Conservation (phyloP, 2,329 filamentous ascomycete species). For the Penicillium sp. region DNA sequence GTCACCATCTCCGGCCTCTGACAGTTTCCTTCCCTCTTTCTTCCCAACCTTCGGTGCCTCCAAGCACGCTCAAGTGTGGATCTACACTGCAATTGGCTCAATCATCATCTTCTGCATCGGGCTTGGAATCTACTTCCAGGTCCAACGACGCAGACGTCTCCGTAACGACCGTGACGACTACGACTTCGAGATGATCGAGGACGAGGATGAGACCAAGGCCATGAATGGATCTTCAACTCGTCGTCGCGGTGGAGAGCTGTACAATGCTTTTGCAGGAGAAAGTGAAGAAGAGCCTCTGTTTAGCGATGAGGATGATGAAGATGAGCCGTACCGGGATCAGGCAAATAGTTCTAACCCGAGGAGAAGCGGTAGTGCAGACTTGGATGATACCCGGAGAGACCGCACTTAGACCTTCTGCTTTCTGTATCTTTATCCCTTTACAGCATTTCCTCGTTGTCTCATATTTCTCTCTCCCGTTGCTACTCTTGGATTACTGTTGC, state of each 20-base stretch:
- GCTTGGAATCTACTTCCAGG: conserved; percentile 79
- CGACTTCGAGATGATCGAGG: conserved; percentile 91
- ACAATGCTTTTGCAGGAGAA: conserved; percentile 95
- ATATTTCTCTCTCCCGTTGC: conserved; percentile 23
- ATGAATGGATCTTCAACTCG: conserved; percentile 55
- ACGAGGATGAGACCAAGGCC: conserved; percentile 66
- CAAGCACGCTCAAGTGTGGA: conserved; percentile 88
- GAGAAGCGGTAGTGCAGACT: conserved; percentile 19
- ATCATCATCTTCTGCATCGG: conserved; percentile 83
- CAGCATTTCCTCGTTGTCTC: conserved; percentile 4
- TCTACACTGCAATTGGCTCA: conserved; percentile 82
- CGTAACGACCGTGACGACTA: conserved; percentile 82
- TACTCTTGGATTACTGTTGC: conserved; percentile 22
- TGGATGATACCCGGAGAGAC: conserved; percentile 23
- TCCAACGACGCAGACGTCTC: conserved; percentile 77
- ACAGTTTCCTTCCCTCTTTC: conserved; percentile 76
- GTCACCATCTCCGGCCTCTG: conserved; percentile 44
- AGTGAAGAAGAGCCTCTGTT: conserved; percentile 73
- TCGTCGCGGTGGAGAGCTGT: conserved; percentile 81
- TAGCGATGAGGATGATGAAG: conserved; percentile 48
- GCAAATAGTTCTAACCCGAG: conserved; percentile 30
- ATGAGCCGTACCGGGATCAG: conserved; percentile 42
- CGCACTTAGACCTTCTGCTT: conserved; percentile 7
- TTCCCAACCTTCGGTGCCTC: conserved; percentile 90
- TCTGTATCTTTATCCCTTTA: conserved; percentile 13